Evolutionary conservation across 768 basidiomycete species (phyloP), one percentile per base, ranked within the genome.

Genomic region (Suillus bovinus): DNA sequence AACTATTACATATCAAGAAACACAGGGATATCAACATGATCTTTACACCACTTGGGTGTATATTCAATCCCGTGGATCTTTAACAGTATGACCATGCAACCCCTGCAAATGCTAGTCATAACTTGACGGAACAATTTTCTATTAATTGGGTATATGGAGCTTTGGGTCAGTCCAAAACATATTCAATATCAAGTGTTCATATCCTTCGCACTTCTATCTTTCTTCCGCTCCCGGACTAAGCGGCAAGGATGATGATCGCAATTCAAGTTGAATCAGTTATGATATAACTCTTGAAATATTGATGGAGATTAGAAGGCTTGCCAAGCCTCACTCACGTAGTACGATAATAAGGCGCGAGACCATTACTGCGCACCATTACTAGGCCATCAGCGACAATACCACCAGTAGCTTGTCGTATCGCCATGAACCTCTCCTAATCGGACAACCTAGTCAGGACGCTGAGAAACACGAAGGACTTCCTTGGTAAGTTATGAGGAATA

Each of bases 11-110:
- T n/a, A 20, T 5, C 41, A 16, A 5, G 6, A 34, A 41, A 44
- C 0, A 1, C 36, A 57, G 6, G 39, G 5, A 16, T 13, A 63
- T 71, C 11, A 31, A 70, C 72, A 44, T 17, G 53, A 16, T 67
- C 66, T 56, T 72, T 69, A 14, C 72, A 75, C 17, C 52, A 64
- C 29, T 54, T 66, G 7, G 72, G 70, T 20, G 61, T 14, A 0
- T 65, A 55, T 4, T 59, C 4, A 4, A 61, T 31, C 11, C 70
- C 72, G n/a, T 73, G 74, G 20, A 74, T n/a, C 20, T 66, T 65
- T 1, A 74, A 58, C 0, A 67, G 58, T 1, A 64, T 74, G 9
- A 60, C 66, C 41, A 50, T 71, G 63, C 72, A 74, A 13, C 67
- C 68, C 68, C n/a, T 69, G 64, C 4, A 74, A 17, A 3, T 62